Conservation (phyloP, 2,329 filamentous ascomycete genomes). For the Alternaria panax region DNA sequence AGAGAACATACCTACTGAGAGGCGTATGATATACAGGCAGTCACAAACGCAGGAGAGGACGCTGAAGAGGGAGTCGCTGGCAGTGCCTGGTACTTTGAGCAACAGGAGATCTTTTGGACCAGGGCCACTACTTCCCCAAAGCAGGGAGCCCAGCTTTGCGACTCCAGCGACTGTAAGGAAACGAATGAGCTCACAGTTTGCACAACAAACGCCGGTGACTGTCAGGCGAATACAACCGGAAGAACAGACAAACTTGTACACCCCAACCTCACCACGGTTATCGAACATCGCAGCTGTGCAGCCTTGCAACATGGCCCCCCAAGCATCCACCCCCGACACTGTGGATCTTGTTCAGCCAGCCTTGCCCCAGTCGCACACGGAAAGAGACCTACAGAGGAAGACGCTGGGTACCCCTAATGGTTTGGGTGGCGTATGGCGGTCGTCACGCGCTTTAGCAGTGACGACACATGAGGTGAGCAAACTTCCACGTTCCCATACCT, state of each 20-base stretch:
- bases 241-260: slow-evolving; percentile 8
- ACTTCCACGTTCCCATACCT: slow-evolving; percentile 40
- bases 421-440: slow-evolving; percentile 28
- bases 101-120: slow-evolving; percentile 29
- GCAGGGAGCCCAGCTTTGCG: slow-evolving; percentile 24
- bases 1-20: slow-evolving; percentile 33
- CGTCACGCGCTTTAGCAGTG: slow-evolving; percentile 27
- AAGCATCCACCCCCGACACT: slow-evolving; percentile 14
- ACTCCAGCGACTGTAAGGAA: slow-evolving; percentile 27
- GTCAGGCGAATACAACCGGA: slow-evolving; percentile 21
- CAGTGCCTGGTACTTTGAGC: slow-evolving; percentile 15
- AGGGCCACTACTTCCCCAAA: slow-evolving; percentile 15
- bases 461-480: slow-evolving; percentile 45
- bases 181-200: slow-evolving; percentile 23
- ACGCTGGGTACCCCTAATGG: slow-evolving; percentile 31
- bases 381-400: slow-evolving; percentile 28
- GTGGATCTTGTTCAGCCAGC: slow-evolving; percentile 1
- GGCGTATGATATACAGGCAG: slow-evolving; percentile 20
- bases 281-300: slow-evolving; percentile 17
- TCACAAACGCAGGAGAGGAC: slow-evolving; percentile 31
- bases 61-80: slow-evolving; percentile 28
- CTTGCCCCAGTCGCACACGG: slow-evolving; percentile 23
- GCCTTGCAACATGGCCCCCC: slow-evolving; percentile 24
- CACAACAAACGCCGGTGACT: slow-evolving; percentile 32
- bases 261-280: background rate